Conservation (phyloP, 257 asterid species). For the Nicotiana sylvestris region DNA sequence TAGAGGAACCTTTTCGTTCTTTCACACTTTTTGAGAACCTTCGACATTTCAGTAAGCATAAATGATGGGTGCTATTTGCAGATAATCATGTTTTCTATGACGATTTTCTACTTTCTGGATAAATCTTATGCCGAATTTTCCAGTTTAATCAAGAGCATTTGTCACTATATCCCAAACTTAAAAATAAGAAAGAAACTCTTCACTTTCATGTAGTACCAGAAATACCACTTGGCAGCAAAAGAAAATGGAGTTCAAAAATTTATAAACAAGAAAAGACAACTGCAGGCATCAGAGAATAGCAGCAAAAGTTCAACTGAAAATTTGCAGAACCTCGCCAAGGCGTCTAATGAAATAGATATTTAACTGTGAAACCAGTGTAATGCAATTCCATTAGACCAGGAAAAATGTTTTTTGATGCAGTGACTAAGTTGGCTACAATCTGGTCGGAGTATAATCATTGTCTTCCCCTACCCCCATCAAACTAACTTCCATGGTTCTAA, state of each 20-base stretch:
- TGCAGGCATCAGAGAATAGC: neutral
- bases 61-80: neutral
- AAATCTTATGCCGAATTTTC: neutral
- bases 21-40: neutral
- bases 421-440: neutral
- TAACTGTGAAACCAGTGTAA: neutral
- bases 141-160: neutral
- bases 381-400: neutral
- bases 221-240: slow-evolving; percentile 8
- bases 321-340: neutral
- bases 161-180: neutral
- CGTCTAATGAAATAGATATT: neutral
- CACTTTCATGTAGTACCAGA: neutral
- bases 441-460: neutral
- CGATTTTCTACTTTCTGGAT: neutral
- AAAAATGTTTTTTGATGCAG: neutral
- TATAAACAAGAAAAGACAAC: neutral
- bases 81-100: neutral
- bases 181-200: neutral
- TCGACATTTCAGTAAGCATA: neutral
- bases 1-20: neutral
- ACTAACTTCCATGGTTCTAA: too few relatives aligned
- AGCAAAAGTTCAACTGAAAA: neutral
- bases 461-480: too few relatives aligned
- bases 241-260: neutral